phyloP scores from a whole-genome alignment of 768 basidiomycete genomes.

The Xerocomellus intermedius region DNA sequence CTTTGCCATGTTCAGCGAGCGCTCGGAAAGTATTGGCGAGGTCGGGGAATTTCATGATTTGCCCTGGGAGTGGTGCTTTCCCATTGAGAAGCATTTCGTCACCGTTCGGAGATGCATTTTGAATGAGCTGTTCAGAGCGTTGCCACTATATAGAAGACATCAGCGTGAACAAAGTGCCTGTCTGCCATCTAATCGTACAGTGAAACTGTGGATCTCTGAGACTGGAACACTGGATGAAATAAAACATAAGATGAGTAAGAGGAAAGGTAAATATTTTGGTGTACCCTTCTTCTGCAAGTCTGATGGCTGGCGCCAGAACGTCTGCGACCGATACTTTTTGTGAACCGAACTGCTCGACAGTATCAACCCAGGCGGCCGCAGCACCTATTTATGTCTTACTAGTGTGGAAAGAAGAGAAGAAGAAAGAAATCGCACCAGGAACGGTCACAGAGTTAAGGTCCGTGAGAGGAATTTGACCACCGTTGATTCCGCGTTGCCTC shows the following conservation, averaged over 20 bases:
- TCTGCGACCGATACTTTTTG: constrained; percentile 62
- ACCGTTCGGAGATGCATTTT: constrained; percentile 81
- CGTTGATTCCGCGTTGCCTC: constrained; percentile 64
- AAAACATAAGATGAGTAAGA: background rate
- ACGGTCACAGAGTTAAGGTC: constrained; percentile 93
- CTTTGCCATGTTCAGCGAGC: constrained; percentile 78
- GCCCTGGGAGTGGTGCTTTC: constrained; percentile 79
- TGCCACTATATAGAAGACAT: constrained; percentile 40
- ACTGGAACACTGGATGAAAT: constrained; percentile 65
- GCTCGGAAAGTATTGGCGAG: constrained; percentile 82
- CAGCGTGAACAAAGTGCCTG: background rate
- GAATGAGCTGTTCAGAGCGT: constrained; percentile 61
- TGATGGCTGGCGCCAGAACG: constrained; percentile 84
- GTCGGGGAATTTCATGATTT: constrained; percentile 78
- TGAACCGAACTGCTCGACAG: constrained; percentile 78
- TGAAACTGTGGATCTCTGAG: constrained; percentile 71
- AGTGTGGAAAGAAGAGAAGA: background rate
- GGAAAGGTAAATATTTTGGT: constrained; percentile 9
- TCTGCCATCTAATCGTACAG: constrained; percentile 38
- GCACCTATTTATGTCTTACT: constrained; percentile 53
- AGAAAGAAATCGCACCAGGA: constrained; percentile 47
- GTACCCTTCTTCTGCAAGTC: constrained; percentile 88
- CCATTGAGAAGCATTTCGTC: constrained; percentile 85
- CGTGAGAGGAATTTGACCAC: constrained; percentile 66
- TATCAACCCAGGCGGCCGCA: constrained; percentile 95